These are phyloP conservation scores for Naganishia onofrii DNA, from an alignment of 768 basidiomycete genomes.

Conservation along the genomic window DNA sequence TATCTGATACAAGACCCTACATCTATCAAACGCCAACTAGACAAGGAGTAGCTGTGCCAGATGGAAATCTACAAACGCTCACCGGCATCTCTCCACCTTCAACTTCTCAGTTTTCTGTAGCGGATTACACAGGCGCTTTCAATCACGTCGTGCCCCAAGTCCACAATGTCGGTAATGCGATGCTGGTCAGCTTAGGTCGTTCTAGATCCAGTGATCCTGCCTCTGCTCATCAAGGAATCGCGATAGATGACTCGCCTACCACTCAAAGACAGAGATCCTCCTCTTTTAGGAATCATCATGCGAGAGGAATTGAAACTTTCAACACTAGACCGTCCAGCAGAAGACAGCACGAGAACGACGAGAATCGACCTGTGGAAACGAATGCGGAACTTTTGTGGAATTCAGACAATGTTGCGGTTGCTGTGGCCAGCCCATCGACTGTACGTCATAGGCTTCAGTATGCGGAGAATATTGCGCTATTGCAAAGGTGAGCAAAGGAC, in stretches of 20 bases:
- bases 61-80: background rate
- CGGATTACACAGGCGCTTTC: background rate
- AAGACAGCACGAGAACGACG: background rate
- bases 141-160: background rate
- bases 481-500: conserved; percentile 3
- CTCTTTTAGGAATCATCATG: background rate
- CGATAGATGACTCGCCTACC: background rate
- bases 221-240: background rate
- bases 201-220: background rate
- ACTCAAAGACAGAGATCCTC: background rate
- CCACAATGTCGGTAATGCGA: background rate
- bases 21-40: conserved; percentile 16
- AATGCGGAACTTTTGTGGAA: background rate
- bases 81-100: background rate
- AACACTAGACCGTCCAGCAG: background rate
- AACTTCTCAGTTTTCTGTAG: background rate
- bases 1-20: background rate
- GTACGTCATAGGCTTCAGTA: background rate
- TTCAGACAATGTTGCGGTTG: background rate
- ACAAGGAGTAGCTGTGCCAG: background rate
- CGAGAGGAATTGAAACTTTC: background rate
- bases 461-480: background rate
- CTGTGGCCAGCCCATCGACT: background rate
- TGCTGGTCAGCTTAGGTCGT: background rate
- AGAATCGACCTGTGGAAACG: background rate